phyloP scores from a whole-genome alignment of 441 rosid genomes.

The Gossypium laxum region DNA sequence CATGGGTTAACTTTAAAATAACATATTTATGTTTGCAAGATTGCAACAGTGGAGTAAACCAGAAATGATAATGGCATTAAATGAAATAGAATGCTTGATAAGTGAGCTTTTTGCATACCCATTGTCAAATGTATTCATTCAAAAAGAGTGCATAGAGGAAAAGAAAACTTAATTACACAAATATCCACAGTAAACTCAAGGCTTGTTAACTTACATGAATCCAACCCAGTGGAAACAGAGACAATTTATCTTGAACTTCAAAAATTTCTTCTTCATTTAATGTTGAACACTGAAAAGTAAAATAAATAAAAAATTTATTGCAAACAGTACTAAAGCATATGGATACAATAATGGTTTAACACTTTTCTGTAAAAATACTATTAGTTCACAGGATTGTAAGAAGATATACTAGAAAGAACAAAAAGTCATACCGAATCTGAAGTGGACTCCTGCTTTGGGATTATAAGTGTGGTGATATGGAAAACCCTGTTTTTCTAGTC shows the following conservation, averaged over 20 bases:
- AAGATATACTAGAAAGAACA: neutral
- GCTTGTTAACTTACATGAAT: conserved; percentile 60
- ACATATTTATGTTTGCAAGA: neutral
- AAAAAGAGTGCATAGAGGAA: neutral
- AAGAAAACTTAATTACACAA: neutral
- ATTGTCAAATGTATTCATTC: neutral
- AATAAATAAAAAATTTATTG: neutral
- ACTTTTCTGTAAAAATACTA: neutral
- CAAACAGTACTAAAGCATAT: neutral
- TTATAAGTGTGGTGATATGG: conserved; percentile 78
- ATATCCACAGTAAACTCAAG: conserved; percentile 1
- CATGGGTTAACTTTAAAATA: neutral
- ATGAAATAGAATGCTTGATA: neutral
- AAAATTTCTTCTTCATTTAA: conserved; percentile 87
- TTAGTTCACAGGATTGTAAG: neutral
- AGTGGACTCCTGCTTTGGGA: conserved; percentile 95
- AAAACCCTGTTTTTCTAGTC: conserved; percentile 82
- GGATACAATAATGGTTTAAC: neutral
- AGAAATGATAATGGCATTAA: neutral
- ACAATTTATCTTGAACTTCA: conserved; percentile 77
- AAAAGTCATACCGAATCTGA: conserved; percentile 65
- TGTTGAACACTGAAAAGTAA: conserved; percentile 58
- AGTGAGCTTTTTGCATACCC: neutral
- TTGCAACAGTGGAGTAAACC: neutral
- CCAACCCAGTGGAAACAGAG: conserved; percentile 90